Percentiles rank a stretch among this genome's conserved stretches.
Conservation (phyloP, 345 rosid genomes). For the Eucalyptus shirleyi region DNA sequence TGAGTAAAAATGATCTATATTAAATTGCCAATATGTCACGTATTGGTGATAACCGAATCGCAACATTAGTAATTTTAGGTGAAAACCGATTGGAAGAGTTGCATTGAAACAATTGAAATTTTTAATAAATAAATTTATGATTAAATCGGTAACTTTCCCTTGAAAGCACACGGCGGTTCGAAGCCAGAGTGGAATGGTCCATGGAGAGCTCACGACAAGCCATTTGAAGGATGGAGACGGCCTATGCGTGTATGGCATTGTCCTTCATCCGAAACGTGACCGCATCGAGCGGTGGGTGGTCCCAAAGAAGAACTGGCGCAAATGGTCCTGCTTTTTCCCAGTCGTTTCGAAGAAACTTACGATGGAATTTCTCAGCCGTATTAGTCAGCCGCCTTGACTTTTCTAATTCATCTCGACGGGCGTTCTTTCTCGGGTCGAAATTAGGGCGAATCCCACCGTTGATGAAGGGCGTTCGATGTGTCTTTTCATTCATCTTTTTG, state of each 20-base stretch:
- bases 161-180: background rate
- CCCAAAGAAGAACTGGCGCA: background rate
- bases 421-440: background rate
- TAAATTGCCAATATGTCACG: fast-evolving
- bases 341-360: background rate
- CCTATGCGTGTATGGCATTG: background rate
- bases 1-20: background rate
- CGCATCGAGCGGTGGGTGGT: background rate
- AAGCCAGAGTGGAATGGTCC: background rate
- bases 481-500: background rate
- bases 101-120: background rate
- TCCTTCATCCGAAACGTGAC: background rate
- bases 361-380: background rate
- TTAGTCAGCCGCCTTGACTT: background rate
- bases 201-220: background rate
- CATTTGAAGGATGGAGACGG: background rate
- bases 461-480: background rate
- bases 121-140: background rate
- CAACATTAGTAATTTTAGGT: background rate
- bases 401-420: background rate
- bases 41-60: fast-evolving
- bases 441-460: background rate
- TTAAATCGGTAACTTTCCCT: background rate
- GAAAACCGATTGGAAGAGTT: fast-evolving
- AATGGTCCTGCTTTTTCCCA: background rate